Evolutionary conservation across 2,329 filamentous ascomycete species (phyloP), one percentile per base, ranked within the genome.

Genomic region (Beauveria sp.): DNA sequence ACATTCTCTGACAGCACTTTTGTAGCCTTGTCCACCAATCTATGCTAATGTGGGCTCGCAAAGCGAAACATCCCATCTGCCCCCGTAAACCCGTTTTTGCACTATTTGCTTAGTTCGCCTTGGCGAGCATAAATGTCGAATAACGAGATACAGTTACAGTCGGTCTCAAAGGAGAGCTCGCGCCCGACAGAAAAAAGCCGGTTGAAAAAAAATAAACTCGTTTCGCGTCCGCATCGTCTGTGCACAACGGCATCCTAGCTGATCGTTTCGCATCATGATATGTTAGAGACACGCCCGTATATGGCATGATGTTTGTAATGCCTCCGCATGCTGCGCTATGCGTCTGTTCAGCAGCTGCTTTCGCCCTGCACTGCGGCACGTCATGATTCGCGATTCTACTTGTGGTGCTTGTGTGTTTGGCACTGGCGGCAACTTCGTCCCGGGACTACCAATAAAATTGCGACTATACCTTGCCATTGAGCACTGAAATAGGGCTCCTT

Each of bases 1-100:
- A 58, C 55, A 58, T 49, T 58, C 45, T 49, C 43, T 38, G 55
- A 58, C 55, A 58, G 54, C 3, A 24, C 54, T 24, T 22, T 30
- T 34, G 34, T 14, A 18, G 34, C 51, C 50, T 40, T 38, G 40
- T 10, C 28, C 28, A 24, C 42, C 53, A 46, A 34, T 34, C 38
- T 18, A 5, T 26, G 12, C 6, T 10, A 56, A n/a, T n/a, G 53
- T 47, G 40, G 53, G 42, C 53, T 56, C 53, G 42, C 24, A 14
- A 46, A 34, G 42, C 18, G 53, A 56, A 56, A 47, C 52, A 20
- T 24, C 38, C 24, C 18, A 22, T 40, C 50, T 52, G 30, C 18
- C 47, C 26, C 30, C 30, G 18, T 52, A 20, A 30, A 38, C 4
- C 50, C 50, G 22, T 34, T n/a, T 52, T 22, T 30, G 47, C 26